A percentile compares a stretch with the other conserved stretches of the same genome.
Evolutionary conservation across 345 rosid species (phyloP).

Genomic region (Syzygium grande): DNA sequence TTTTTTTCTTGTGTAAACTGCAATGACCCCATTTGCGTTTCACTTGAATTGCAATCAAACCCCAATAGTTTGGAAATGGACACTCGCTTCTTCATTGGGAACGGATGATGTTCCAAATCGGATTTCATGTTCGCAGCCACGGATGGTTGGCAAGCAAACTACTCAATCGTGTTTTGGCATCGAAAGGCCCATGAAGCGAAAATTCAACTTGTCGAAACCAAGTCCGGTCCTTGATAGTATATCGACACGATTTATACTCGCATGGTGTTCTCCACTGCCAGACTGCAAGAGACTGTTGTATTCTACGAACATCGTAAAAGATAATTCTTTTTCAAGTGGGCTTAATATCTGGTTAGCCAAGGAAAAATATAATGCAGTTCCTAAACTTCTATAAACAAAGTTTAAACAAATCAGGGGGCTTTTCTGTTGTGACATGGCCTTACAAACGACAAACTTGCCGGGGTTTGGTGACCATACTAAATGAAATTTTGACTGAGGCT

Average conservation of each 20-base stretch:
- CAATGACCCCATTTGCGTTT: neutral
- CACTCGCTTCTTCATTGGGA: neutral
- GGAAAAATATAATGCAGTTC: neutral
- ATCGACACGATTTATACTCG: neutral
- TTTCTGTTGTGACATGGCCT: neutral
- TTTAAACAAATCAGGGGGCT: neutral
- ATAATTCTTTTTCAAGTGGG: neutral
- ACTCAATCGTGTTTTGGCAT: neutral
- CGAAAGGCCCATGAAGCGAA: neutral
- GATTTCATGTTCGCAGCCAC: neutral
- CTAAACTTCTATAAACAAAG: neutral
- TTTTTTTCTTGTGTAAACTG: neutral
- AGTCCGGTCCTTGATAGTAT: neutral
- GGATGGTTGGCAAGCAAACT: neutral
- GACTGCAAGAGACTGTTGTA: neutral
- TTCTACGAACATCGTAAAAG: neutral
- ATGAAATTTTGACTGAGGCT: neutral
- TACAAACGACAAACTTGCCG: neutral
- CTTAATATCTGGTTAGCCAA: neutral
- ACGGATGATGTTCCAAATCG: neutral
- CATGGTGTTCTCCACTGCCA: neutral
- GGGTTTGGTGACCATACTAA: neutral
- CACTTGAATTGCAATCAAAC: neutral
- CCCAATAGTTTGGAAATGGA: neutral
- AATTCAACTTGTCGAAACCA: neutral